phyloP scores from a whole-genome alignment of 1,139 yeast genomes.

The Kodamaea fungicola region DNA sequence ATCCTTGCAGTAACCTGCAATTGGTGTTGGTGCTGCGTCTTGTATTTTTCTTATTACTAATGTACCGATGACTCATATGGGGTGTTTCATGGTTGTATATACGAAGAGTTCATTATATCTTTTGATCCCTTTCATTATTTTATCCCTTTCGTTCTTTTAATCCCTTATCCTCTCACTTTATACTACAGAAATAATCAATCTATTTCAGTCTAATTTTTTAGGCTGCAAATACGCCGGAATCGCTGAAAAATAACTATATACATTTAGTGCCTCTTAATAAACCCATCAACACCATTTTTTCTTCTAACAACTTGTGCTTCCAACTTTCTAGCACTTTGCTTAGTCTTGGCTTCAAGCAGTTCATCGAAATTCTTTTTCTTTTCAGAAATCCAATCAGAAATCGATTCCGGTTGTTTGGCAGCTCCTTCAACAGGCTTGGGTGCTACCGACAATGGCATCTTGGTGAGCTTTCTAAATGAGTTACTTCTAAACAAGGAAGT shows the following conservation, averaged over 20 bases:
- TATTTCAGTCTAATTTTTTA: too few species aligned
- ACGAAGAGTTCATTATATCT: too few species aligned
- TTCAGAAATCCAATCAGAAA: conserved; percentile 39
- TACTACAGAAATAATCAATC: too few species aligned
- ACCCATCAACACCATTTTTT: conserved; percentile 29
- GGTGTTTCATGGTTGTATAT: too few species aligned
- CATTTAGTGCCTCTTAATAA: conserved; percentile 39
- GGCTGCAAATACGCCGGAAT: too few species aligned
- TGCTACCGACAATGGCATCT: conserved; percentile 64
- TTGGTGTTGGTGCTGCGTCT: too few species aligned
- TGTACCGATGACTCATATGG: too few species aligned
- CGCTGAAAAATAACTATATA: neutral
- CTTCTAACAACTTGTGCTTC: conserved; percentile 40
- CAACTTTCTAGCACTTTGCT: conserved; percentile 35
- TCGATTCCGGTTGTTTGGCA: conserved; percentile 26
- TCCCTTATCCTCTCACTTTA: too few species aligned
- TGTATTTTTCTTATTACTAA: too few species aligned
- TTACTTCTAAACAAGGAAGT: conserved; percentile 59
- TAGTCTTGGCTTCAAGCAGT: conserved; percentile 32
- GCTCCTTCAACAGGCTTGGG: conserved; percentile 33
- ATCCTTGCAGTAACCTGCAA: too few species aligned
- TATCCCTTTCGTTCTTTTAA: too few species aligned
- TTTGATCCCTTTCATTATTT: too few species aligned
- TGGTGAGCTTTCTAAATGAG: conserved; percentile 52
- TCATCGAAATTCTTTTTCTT: conserved; percentile 31